Conservation (phyloP, 148 eudicot species). For the Rhododendron vialii region DNA sequence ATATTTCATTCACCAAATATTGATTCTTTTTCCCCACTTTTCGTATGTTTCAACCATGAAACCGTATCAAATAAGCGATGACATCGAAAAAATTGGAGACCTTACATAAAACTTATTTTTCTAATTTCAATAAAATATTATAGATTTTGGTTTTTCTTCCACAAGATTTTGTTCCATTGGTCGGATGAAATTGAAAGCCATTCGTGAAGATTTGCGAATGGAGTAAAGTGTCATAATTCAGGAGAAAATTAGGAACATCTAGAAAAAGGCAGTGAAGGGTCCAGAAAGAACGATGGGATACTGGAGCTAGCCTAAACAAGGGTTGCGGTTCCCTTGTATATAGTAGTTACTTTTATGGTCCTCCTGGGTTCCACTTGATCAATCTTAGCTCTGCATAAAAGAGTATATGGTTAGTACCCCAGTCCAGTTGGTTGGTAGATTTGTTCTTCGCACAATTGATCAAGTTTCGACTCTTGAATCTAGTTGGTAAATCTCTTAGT, state of each 20-base stretch:
- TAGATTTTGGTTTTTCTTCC: background rate
- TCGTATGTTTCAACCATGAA: no score
- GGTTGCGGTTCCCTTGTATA: background rate
- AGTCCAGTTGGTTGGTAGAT: no score
- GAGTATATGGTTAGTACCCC: no score
- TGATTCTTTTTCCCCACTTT: no score
- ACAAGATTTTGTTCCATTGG: background rate
- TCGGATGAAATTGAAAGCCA: background rate
- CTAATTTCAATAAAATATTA: no score
- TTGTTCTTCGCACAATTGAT: no score
- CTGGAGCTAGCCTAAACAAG: background rate
- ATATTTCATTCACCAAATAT: no score
- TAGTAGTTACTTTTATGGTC: background rate
- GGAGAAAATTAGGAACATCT: background rate
- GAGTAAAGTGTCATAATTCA: background rate
- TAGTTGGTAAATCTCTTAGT: no score
- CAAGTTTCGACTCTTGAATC: no score
- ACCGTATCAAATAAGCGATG: no score
- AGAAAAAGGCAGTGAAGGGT: slow-evolving; percentile 6
- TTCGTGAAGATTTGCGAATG: background rate
- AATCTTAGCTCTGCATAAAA: background rate
- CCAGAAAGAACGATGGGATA: background rate
- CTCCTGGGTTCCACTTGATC: background rate
- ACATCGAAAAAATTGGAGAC: no score
- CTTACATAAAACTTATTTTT: no score